phyloP scores from a whole-genome alignment of 148 eudicot genomes.

The Rhododendron mucronatum region DNA sequence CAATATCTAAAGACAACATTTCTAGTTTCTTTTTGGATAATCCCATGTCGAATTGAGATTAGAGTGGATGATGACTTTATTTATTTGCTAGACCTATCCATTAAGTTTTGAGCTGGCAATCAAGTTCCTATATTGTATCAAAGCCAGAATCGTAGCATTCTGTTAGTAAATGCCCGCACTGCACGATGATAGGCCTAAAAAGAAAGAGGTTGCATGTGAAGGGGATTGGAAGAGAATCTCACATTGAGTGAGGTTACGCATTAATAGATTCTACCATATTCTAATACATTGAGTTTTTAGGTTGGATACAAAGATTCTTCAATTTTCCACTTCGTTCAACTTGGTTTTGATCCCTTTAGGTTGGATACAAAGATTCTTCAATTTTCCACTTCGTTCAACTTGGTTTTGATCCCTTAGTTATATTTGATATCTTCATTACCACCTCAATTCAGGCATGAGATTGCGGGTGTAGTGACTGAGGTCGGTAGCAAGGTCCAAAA shows the following conservation, averaged over 20 bases:
- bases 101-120: background rate
- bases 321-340: too few relatives aligned
- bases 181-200: background rate
- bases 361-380: background rate
- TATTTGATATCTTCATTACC: background rate
- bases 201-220: background rate
- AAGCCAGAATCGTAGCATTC: background rate
- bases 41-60: background rate
- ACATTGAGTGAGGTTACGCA: background rate
- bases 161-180: background rate
- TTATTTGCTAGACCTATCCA: background rate
- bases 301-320: too few relatives aligned
- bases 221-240: background rate
- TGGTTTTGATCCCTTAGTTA: background rate
- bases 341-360: too few relatives aligned
- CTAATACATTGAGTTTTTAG: background rate
- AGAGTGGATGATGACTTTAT: background rate
- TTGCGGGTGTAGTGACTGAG: conserved; percentile 31
- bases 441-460: conserved; percentile 26
- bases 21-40: background rate
- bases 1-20: background rate
- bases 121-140: background rate
- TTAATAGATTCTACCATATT: background rate
- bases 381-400: background rate
- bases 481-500: conserved; percentile 26